Evolutionary conservation across 2,329 filamentous ascomycete genomes (phyloP).

Genomic region (Exophiala sideris): DNA sequence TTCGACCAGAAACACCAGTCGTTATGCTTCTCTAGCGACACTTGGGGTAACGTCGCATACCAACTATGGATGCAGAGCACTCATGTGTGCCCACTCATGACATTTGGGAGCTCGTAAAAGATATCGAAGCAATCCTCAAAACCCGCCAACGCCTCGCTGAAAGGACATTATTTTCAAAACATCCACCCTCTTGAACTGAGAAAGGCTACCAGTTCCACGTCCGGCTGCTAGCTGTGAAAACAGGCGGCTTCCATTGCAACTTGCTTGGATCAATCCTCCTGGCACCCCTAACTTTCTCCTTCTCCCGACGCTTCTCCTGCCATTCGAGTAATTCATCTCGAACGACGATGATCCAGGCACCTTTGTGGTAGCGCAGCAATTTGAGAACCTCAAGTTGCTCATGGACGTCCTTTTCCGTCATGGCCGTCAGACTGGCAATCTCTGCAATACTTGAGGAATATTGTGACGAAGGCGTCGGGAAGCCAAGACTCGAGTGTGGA

Average conservation of each 20-base stretch:
- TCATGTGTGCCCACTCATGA: no score
- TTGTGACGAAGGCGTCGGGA: conserved; percentile 17
- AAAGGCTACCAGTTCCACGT: conserved; percentile 87
- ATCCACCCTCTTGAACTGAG: background rate
- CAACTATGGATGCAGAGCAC: no score
- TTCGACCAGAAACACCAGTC: no score
- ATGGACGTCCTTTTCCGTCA: conserved; percentile 97
- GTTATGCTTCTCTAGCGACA: no score
- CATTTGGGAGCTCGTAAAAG: no score
- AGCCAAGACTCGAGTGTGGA: conserved; percentile 20
- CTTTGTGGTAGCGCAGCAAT: conserved; percentile 94
- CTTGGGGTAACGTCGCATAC: no score
- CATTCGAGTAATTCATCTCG: conserved; percentile 74
- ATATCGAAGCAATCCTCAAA: no score
- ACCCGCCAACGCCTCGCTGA: no score
- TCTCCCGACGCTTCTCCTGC: conserved; percentile 69
- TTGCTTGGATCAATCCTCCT: conserved; percentile 69
- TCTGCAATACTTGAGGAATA: conserved; percentile 73
- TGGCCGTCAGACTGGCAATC: conserved; percentile 73
- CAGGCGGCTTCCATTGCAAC: conserved; percentile 93
- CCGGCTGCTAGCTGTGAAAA: conserved; percentile 82
- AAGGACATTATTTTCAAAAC: no score
- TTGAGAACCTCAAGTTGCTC: conserved; percentile 90
- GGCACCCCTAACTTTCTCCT: conserved; percentile 74
- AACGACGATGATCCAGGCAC: conserved; percentile 92